These are phyloP conservation scores for Paramecium pentaurelia DNA, from an alignment of 73 alveolate genomes.

Conservation along the genomic window DNA sequence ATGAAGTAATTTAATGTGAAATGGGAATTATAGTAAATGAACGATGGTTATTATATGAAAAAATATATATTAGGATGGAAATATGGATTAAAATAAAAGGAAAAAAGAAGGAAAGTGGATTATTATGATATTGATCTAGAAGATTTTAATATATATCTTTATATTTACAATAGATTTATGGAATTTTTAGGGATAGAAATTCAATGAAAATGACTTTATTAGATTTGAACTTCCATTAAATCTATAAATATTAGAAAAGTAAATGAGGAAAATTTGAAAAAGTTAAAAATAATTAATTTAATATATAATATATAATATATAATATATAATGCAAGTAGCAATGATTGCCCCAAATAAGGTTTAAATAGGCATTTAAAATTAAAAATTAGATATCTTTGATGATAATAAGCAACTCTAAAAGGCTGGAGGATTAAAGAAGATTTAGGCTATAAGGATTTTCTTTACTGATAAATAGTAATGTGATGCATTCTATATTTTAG, in stretches of 20 bases:
- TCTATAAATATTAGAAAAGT: no score
- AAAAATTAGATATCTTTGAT: background rate
- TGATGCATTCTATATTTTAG: background rate
- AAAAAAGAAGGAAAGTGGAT: conserved; percentile 64
- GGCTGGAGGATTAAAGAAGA: conserved; percentile 2
- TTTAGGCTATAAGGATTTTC: conserved; percentile 5
- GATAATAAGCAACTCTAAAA: background rate
- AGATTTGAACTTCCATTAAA: no score
- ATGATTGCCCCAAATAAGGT: background rate
- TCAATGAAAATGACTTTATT: no score
- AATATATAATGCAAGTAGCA: background rate
- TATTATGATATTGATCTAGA: background rate
- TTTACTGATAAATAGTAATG: background rate
- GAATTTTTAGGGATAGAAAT: no score
- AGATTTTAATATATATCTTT: background rate
- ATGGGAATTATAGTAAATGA: background rate
- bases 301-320: background rate
- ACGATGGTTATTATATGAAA: background rate
- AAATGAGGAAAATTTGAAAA: background rate
- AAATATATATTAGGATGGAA: conserved; percentile 66
- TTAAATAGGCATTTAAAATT: background rate
- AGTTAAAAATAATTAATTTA: conserved; percentile 29
- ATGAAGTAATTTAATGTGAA: background rate
- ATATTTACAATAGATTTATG: no score
- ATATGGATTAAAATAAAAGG: conserved; percentile 71